Percentiles rank a stretch among this genome's conserved stretches.
Conservation (phyloP, 805 yeast species). For the Phaffomyces antillensis region DNA sequence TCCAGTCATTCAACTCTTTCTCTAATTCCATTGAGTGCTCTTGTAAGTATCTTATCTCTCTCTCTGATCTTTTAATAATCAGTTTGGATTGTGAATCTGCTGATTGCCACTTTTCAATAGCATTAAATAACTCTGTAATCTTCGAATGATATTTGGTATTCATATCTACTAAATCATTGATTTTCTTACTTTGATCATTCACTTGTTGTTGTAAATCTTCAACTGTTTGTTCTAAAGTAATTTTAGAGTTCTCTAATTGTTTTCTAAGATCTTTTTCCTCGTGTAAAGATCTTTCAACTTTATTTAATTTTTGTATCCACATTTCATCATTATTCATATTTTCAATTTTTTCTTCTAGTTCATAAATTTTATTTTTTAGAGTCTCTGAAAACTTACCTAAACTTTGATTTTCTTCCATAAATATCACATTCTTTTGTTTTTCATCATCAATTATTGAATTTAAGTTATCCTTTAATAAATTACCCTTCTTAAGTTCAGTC, state of each 20-base stretch:
- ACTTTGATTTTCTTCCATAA: slow-evolving; percentile 62
- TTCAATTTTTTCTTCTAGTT: slow-evolving; percentile 38
- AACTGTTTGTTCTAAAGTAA: slow-evolving; percentile 43
- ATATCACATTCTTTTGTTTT: slow-evolving; percentile 47
- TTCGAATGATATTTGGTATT: slow-evolving; percentile 48
- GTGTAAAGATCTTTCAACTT: slow-evolving; percentile 45
- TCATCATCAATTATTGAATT: slow-evolving; percentile 27
- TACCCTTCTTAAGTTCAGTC: slow-evolving; percentile 21
- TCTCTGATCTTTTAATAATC: slow-evolving; percentile 38
- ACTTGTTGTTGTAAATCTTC: slow-evolving; percentile 46
- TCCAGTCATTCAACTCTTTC: slow-evolving; percentile 52
- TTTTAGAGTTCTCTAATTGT: slow-evolving; percentile 44
- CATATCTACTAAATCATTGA: slow-evolving; percentile 51
- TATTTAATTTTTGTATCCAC: slow-evolving; percentile 52
- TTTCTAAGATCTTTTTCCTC: slow-evolving; percentile 39
- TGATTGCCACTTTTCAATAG: slow-evolving; percentile 35
- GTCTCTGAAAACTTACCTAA: slow-evolving; percentile 48
- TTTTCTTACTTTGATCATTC: slow-evolving; percentile 43
- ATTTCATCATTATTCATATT: slow-evolving; percentile 44
- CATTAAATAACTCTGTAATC: slow-evolving; percentile 37
- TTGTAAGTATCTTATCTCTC: slow-evolving; percentile 50
- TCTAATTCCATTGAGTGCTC: slow-evolving; percentile 47
- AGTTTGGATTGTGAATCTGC: slow-evolving; percentile 39
- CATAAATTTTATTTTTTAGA: slow-evolving; percentile 37
- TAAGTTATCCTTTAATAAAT: slow-evolving; percentile 20